Evolutionary conservation across 2,329 filamentous ascomycete genomes (phyloP), one percentile per base, ranked within the genome.

Genomic region (Cadophora sp.): DNA sequence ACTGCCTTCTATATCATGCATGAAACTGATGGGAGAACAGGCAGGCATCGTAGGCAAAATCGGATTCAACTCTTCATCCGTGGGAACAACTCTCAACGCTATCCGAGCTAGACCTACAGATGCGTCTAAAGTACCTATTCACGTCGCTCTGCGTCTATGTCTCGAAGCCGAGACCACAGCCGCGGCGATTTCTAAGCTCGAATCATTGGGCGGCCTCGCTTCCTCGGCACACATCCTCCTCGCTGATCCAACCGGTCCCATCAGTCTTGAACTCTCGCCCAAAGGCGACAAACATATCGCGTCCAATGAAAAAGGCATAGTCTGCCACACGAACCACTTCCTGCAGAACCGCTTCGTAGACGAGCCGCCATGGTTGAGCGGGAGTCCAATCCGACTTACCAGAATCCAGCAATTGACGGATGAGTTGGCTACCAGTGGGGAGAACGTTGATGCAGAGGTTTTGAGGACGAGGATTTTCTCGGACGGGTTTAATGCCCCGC

Each of bases 51-150:
- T 76, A 12, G 74, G 74, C 22, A 76, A 89, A 73, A 87, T 89
- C 50, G 86, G 87, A 0, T 78, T 89, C 67, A 89, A 89, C 72
- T 80, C 78, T 40, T 70, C 75, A 0, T 85, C 85, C 3, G 85
- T 89, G 0, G 86, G 85, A 0, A 83, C 85, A 0, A 83, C 81
- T 59, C 79, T 88, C 34, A 89, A 89, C 72, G 87, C 86, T 3
- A 85, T 89, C 69, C 78, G 80, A 68, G 84, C 83, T 2, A 78
- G 79, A 51, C 85, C 86, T 1, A 80, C 86, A 46, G 79, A 83
- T 67, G 73, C 79, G 1, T 76, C 74, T 3, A 81, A 81, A 12
- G 73, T 88, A 11, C 86, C 87, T 0, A 83, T 83, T 22, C 87
- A 89, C 75, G 77, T 89, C 14, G 86, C 82, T 0, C 79, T 89